Evolutionary conservation across 768 basidiomycete species (phyloP), one percentile per base, ranked within the genome.

Genomic region (Pisolithus orientalis): DNA sequence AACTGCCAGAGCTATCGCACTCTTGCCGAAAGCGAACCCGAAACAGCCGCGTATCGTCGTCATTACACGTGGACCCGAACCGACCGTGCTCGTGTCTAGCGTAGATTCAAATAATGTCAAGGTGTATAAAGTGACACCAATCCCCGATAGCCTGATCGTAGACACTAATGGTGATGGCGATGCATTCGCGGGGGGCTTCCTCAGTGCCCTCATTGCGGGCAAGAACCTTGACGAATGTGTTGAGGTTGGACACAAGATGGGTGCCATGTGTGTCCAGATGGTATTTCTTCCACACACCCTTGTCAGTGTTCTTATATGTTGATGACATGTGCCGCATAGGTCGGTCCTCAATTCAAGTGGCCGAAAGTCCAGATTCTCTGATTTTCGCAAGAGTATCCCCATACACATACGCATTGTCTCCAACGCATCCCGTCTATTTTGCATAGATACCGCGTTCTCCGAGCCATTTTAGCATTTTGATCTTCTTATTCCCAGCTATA

Each of bases 121-220:
- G 71, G 60, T 73, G 14, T 86, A 74, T 68, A 52, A 72, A 5
- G 90, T 95, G 47, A 65, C 72, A 49, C 71, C 76, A 38, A 72
- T 95, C 53, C 59, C 64, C 45, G 75, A 78, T 50, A 77, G 73
- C 39, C 61, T 84, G 68, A 94, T 96, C 59, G 86, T 96, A 53
- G 96, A 99, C 68, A 98, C 96, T 43, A 99, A 99, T 70, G 96
- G 91, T 49, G 96, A 95, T 17, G 96, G 96, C 42, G 95, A 99
- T 67, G 92, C 91, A 39, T 98, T 99, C 62, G 93, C 94, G 27
- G 96, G 95, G 52, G 96, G 90, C 37, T 94, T 98, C 80, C 70
- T 97, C 50, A 96, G 91, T 47, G 94, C 87, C 1, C 76, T 81
- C 51, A 84, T 90, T 48, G 68, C 79, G 34, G 94, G 92, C 10